These are phyloP conservation scores for Cercospora nicotianae DNA, from an alignment of 2,329 filamentous ascomycete species.

Conservation along the genomic window DNA sequence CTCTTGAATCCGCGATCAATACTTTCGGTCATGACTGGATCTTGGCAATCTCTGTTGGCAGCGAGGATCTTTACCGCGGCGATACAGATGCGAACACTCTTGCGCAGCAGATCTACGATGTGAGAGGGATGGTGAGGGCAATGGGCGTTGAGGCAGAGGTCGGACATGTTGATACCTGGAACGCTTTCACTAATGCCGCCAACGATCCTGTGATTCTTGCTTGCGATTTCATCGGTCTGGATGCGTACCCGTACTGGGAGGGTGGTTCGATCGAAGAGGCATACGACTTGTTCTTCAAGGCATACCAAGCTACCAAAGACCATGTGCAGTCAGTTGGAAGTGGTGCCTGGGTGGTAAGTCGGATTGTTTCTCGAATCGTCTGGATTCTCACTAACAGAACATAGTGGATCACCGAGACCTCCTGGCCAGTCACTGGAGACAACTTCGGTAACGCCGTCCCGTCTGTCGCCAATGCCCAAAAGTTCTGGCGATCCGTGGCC, in stretches of 20 bases:
- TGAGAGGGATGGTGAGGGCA: conserved; percentile 54
- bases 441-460: conserved; percentile 58
- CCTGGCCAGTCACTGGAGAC: conserved; percentile 61
- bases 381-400: background rate
- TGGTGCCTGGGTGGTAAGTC: conserved; percentile 23
- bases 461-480: conserved; percentile 59
- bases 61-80: conserved; percentile 65
- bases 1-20: conserved; percentile 58
- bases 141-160: conserved; percentile 52
- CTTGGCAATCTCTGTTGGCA: conserved; percentile 65
- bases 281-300: conserved; percentile 54
- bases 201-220: conserved; percentile 63
- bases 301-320: conserved; percentile 40
- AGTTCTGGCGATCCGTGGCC: conserved; percentile 63
- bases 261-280: conserved; percentile 58
- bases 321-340: conserved; percentile 45
- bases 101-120: conserved; percentile 52
- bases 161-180: conserved; percentile 65
- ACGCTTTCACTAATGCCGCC: conserved; percentile 53
- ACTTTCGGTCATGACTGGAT: conserved; percentile 59
- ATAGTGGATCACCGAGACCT: conserved; percentile 52
- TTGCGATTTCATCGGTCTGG: conserved; percentile 64
- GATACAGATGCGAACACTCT: conserved; percentile 46
- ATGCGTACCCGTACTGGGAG: conserved; percentile 69
- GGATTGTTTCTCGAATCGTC: background rate